A percentile compares a stretch with the other conserved stretches of the same genome.
Conservation (phyloP, 768 basidiomycete species). For the Solioccasus polychromus region DNA sequence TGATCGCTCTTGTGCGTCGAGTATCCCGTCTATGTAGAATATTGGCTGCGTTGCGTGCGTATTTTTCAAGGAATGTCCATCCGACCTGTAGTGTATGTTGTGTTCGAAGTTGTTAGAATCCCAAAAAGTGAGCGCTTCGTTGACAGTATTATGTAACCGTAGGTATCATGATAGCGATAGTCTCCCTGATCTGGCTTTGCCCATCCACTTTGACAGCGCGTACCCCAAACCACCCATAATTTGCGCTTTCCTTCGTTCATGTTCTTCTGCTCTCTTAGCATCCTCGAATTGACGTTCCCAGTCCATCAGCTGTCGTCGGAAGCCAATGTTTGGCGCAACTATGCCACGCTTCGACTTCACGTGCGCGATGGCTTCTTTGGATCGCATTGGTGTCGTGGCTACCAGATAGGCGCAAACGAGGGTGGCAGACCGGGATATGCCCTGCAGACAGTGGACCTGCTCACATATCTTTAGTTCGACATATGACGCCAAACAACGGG, state of each 20-base stretch:
- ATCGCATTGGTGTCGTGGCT: slow-evolving; percentile 47
- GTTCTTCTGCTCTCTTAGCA: slow-evolving; percentile 17
- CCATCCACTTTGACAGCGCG: slow-evolving; percentile 18
- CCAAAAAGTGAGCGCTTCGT: background rate
- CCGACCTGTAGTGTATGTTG: slow-evolving; percentile 14
- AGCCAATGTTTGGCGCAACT: slow-evolving; percentile 65
- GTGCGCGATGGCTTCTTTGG: slow-evolving; percentile 51
- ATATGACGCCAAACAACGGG: background rate
- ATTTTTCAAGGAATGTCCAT: slow-evolving; percentile 28
- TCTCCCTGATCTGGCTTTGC: slow-evolving; percentile 1
- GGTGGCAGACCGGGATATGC: slow-evolving; percentile 73
- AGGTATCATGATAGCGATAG: background rate
- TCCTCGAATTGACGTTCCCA: slow-evolving; percentile 34
- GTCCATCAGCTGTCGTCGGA: slow-evolving; percentile 52
- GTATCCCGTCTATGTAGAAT: no score
- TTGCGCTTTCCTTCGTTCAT: slow-evolving; percentile 11
- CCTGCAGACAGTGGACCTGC: slow-evolving; percentile 76
- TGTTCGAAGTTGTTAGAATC: slow-evolving; percentile 5
- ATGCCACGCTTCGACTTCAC: slow-evolving; percentile 57
- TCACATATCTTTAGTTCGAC: background rate
- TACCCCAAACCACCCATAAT: slow-evolving; percentile 3
- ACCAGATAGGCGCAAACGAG: slow-evolving; percentile 73
- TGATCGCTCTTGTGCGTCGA: no score
- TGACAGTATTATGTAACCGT: slow-evolving; percentile 19
- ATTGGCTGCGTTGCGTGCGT: slow-evolving; percentile 4